These are phyloP conservation scores for Paramecium sexaurelia DNA, from an alignment of 73 alveolate species.

Conservation along the genomic window DNA sequence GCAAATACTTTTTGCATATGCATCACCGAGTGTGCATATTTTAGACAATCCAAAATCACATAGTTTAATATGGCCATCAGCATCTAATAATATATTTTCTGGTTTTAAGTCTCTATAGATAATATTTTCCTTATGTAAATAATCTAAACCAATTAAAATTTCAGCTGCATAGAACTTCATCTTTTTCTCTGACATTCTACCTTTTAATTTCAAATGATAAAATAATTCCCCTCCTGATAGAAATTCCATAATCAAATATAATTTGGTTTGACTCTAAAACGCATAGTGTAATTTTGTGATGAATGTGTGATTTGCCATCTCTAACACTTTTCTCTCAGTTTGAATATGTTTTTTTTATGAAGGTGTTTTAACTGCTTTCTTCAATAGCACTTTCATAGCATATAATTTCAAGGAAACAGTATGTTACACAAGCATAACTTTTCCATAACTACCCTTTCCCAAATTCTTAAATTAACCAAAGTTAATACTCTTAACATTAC, in stretches of 20 bases:
- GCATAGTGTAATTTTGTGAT: slow-evolving; percentile 91
- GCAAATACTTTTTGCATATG: not conserved
- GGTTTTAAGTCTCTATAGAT: slow-evolving; percentile 87
- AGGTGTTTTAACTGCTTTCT: slow-evolving; percentile 63
- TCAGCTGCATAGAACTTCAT: slow-evolving; percentile 91
- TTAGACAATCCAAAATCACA: slow-evolving; percentile 80
- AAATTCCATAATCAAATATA: slow-evolving; percentile 91
- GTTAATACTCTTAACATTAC: slow-evolving; percentile 13
- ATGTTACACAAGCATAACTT: slow-evolving; percentile 74
- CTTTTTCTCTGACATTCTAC: slow-evolving; percentile 77
- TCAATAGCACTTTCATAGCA: slow-evolving; percentile 79
- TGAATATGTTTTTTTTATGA: slow-evolving; percentile 67
- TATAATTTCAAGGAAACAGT: slow-evolving; percentile 67
- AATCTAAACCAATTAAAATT: slow-evolving; percentile 80
- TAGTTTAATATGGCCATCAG: slow-evolving; percentile 77
- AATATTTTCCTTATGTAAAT: slow-evolving; percentile 77
- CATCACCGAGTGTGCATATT: not conserved
- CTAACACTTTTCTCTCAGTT: slow-evolving; percentile 91
- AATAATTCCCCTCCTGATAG: slow-evolving; percentile 87
- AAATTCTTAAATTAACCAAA: slow-evolving; percentile 21
- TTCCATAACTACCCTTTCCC: slow-evolving; percentile 84
- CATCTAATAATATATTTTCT: slow-evolving; percentile 78
- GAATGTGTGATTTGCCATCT: slow-evolving; percentile 76
- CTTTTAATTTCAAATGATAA: slow-evolving; percentile 73
- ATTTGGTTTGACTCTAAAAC: slow-evolving; percentile 83